These are phyloP conservation scores for Nannochloris sp. DNA, from an alignment of 139 green algal species.

Conservation along the genomic window DNA sequence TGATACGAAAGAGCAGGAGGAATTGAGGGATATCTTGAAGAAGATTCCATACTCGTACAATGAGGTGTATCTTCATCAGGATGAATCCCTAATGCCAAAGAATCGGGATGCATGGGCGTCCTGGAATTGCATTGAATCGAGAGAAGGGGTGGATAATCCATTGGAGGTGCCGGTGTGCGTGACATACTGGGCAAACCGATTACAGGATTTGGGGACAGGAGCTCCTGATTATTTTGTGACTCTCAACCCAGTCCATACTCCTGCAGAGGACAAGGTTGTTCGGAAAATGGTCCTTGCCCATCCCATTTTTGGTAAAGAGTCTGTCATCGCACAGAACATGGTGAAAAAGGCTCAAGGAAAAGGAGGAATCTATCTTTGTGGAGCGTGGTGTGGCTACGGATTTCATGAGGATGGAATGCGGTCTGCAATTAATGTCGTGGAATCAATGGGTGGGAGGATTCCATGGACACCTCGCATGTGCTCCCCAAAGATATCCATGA, in stretches of 20 bases:
- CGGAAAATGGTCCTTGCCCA: conserved; percentile 56
- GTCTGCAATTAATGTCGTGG: conserved; percentile 49
- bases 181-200: conserved; percentile 83
- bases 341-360: conserved; percentile 37
- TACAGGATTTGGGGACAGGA: conserved; percentile 64
- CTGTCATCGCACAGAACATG: conserved; percentile 40
- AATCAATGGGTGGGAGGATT: conserved; percentile 29
- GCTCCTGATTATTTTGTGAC: conserved; percentile 80
- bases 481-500: conserved; percentile 51
- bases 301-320: conserved; percentile 65
- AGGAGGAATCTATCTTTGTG: conserved; percentile 47
- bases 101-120: conserved; percentile 61
- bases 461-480: conserved; percentile 48
- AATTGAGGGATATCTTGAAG: conserved; percentile 57
- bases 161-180: conserved; percentile 62
- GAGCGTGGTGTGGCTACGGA: conserved; percentile 83
- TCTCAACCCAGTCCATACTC: conserved; percentile 74
- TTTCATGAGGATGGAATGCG: conserved; percentile 96
- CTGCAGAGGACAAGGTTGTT: conserved; percentile 37
- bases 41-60: conserved; percentile 78
- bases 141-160: neutral
- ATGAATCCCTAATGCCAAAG: conserved; percentile 70
- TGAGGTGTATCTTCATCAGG: conserved; percentile 82
- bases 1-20: neutral
- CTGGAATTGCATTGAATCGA: conserved; percentile 81